Conservation (phyloP, 306 rosid species). For the Medicago truncatula region MtrunA17r5.0-ANR NC_053042.1:924001-924500, state of each 20-base stretch:
- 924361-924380: neutral
- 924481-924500: constrained; percentile 94
- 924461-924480: constrained; percentile 72
- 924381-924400: neutral
- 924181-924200: constrained; percentile 7
- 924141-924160: constrained; percentile 35
- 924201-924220: neutral
- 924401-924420: neutral
- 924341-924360: neutral
- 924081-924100: constrained; percentile 4
- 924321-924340: neutral
- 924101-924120: constrained; percentile 23
- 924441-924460: constrained; percentile 83
- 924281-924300: too few species aligned
- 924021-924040: neutral
- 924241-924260: neutral
- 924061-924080: constrained; percentile 29
- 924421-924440: constrained; percentile 56
- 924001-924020: neutral
- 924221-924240: neutral
- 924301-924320: neutral
- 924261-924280: neutral
- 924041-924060: constrained; percentile 5
- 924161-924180: constrained; percentile 39
- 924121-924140: constrained; percentile 24